A percentile compares a stretch with the other conserved stretches of the same genome.
Conservation (phyloP, 2,329 filamentous ascomycete genomes). For the Exophiala lecanii-corni region DNA sequence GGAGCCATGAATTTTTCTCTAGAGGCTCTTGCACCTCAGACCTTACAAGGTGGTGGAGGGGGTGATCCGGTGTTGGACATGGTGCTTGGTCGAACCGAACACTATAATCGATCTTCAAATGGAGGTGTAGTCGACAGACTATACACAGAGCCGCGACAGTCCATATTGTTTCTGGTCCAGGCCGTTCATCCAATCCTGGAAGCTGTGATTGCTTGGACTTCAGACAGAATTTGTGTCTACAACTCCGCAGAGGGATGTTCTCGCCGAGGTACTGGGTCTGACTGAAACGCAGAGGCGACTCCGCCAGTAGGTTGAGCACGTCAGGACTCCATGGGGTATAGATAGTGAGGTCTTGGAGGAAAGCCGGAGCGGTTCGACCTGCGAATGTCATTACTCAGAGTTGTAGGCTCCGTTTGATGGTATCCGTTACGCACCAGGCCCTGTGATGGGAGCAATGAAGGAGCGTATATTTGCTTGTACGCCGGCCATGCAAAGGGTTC, state of each 20-base stretch:
- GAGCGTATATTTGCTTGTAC: conserved; percentile 25
- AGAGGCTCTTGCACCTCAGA: conserved; percentile 25
- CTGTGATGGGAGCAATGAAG: conserved; percentile 24
- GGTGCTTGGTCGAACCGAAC: conserved; percentile 35
- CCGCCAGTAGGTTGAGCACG: conserved; percentile 52
- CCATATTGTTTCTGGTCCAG: conserved; percentile 44
- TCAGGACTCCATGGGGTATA: conserved; percentile 50
- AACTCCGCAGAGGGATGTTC: conserved; percentile 36
- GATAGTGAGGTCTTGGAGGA: conserved; percentile 48
- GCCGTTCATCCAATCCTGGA: conserved; percentile 37
- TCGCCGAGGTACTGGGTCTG: conserved; percentile 30
- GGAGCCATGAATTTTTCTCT: conserved; percentile 24
- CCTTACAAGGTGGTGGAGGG: conserved; percentile 59
- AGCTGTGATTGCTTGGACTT: conserved; percentile 54
- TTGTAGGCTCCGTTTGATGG: neutral
- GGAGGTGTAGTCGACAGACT: conserved; percentile 59
- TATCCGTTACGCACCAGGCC: conserved; percentile 25
- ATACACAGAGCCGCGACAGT: conserved; percentile 58
- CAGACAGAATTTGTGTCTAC: conserved; percentile 55
- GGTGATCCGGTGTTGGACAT: conserved; percentile 47
- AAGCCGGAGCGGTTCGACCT: conserved; percentile 40
- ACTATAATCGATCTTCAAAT: conserved; percentile 52
- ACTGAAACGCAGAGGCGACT: conserved; percentile 51
- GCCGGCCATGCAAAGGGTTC: conserved; percentile 24
- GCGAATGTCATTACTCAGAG: neutral